A percentile compares a stretch with the other conserved stretches of the same genome.
Conservation (phyloP, 2,329 filamentous ascomycete genomes). For the Tolypocladium sp. region DNA sequence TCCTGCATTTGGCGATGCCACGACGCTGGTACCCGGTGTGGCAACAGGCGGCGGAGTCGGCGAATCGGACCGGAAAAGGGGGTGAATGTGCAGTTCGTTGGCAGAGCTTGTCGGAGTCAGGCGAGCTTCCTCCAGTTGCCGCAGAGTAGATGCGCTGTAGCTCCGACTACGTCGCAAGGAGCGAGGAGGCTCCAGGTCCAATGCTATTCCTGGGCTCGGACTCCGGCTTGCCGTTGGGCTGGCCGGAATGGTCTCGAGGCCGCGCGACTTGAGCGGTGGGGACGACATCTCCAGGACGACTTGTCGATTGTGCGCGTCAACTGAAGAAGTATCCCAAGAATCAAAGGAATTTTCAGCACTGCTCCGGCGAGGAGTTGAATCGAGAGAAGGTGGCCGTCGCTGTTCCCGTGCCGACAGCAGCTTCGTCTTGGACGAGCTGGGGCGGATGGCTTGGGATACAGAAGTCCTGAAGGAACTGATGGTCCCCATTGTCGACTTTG, state of each 20-base stretch:
- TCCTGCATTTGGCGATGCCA: slow-evolving; percentile 60
- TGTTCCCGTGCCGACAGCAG: slow-evolving; percentile 36
- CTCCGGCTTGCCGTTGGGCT: slow-evolving; percentile 56
- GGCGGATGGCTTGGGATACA: slow-evolving; percentile 38
- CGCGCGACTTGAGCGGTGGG: slow-evolving; percentile 34
- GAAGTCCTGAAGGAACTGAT: slow-evolving; percentile 23
- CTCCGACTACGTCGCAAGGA: slow-evolving; percentile 38
- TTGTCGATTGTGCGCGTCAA: slow-evolving; percentile 53
- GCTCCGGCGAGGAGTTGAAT: slow-evolving; percentile 29
- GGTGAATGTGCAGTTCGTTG: slow-evolving; percentile 65
- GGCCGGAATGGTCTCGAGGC: slow-evolving; percentile 63
- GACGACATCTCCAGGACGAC: slow-evolving; percentile 42
- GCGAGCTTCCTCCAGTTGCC: slow-evolving; percentile 17
- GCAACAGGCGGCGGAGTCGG: slow-evolving; percentile 55
- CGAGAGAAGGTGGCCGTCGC: slow-evolving; percentile 37
- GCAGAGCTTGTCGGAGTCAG: slow-evolving; percentile 15
- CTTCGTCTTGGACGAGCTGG: slow-evolving; percentile 47
- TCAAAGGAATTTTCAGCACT: slow-evolving; percentile 57
- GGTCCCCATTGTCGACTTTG: slow-evolving; percentile 13
- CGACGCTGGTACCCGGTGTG: slow-evolving; percentile 62
- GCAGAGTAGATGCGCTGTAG: slow-evolving; percentile 33
- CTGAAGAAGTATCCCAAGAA: slow-evolving; percentile 63
- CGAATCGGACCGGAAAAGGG: slow-evolving; percentile 66
- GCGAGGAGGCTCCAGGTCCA: slow-evolving; percentile 47
- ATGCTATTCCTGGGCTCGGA: slow-evolving; percentile 50